A percentile compares a stretch with the other conserved stretches of the same genome.
phyloP scores from a whole-genome alignment of 1,139 yeast genomes.

The Pichia sp. region DNA sequence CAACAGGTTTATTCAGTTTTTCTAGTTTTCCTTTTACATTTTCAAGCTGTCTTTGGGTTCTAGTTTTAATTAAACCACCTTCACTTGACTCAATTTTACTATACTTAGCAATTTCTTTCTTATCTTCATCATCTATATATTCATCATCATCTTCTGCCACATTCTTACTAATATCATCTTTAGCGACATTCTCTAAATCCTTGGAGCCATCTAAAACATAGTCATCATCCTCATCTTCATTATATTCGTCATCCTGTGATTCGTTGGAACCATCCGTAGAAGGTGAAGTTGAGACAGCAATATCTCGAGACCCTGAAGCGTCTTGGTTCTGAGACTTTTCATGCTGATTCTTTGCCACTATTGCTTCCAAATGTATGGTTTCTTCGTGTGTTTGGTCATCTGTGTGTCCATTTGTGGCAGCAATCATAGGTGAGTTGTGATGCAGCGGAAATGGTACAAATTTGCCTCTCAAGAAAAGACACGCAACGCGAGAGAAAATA shows the following conservation, averaged over 20 bases:
- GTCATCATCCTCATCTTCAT: slow-evolving; percentile 29
- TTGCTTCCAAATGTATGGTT: neutral
- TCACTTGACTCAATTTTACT: slow-evolving; percentile 40
- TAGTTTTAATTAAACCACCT: slow-evolving; percentile 52
- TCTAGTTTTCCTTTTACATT: slow-evolving; percentile 29
- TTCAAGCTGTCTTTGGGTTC: slow-evolving; percentile 45
- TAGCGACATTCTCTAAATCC: neutral
- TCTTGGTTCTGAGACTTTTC: neutral
- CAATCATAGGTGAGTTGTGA: neutral
- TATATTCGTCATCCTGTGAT: slow-evolving; percentile 21
- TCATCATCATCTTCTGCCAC: slow-evolving; percentile 26
- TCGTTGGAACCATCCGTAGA: neutral
- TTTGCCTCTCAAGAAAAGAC: neutral
- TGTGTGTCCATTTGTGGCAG: neutral
- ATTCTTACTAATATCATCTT: slow-evolving; percentile 17
- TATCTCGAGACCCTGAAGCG: neutral
- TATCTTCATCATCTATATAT: slow-evolving; percentile 27
- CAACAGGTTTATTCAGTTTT: slow-evolving; percentile 11
- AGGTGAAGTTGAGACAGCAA: neutral
- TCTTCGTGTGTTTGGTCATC: neutral
- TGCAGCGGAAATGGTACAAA: too few species aligned
- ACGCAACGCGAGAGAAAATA: neutral
- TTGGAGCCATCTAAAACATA: slow-evolving; percentile 15
- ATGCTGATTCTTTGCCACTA: neutral
- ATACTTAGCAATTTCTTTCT: slow-evolving; percentile 33